Conservation (phyloP, 257 asterid species). For the Osmanthus fragrans region DNA sequence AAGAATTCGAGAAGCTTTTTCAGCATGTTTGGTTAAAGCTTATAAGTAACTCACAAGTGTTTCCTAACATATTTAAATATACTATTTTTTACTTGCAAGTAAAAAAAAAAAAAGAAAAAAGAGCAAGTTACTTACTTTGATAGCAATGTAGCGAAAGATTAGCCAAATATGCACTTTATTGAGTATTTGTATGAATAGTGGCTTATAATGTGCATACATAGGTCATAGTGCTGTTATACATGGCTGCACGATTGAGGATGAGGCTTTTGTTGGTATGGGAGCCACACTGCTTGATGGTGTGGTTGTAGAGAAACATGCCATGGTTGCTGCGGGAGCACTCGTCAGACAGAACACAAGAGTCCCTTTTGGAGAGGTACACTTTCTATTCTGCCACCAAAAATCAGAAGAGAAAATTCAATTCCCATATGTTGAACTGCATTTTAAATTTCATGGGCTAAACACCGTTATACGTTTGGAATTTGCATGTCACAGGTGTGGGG, state of each 20-base stretch:
- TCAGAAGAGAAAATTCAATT: neutral
- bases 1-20: neutral
- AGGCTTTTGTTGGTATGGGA: constrained; percentile 90
- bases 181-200: neutral
- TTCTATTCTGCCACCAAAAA: neutral
- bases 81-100: neutral
- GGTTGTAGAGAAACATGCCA: constrained; percentile 78
- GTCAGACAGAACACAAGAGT: constrained; percentile 73
- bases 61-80: neutral
- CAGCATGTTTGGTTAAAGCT: neutral
- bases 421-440: neutral
- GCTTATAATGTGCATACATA: constrained; percentile 27
- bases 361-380: constrained; percentile 43
- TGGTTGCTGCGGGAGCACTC: constrained; percentile 94
- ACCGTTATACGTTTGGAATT: constrained; percentile 3
- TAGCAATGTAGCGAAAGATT: neutral
- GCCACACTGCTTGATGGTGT: constrained; percentile 89
- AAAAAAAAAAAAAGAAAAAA: too few species aligned
- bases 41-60: neutral
- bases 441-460: constrained; percentile 4
- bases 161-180: constrained; percentile 14
- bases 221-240: constrained; percentile 92
- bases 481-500: constrained; percentile 68
- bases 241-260: constrained; percentile 84
- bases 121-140: neutral